Conservation (phyloP, 1,139 yeast species). For the Spathaspora sp. region DNA sequence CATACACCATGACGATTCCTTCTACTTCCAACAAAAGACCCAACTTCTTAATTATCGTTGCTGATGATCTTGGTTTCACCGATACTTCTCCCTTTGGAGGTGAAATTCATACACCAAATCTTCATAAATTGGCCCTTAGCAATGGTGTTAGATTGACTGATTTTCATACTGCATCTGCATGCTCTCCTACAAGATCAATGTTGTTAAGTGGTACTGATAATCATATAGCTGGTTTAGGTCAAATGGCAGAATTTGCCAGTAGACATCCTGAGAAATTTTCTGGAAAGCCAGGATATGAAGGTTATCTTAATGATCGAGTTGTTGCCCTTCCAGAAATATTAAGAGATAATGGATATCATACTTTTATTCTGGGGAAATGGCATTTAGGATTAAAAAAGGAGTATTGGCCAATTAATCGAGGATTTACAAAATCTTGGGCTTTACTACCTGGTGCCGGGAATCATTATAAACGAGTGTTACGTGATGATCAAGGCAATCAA, state of each 20-base stretch:
- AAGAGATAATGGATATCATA: slow-evolving; percentile 46
- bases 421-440: slow-evolving; percentile 51
- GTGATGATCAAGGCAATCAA: slow-evolving; percentile 23
- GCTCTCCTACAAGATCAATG: slow-evolving; percentile 67
- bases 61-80: slow-evolving; percentile 63
- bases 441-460: slow-evolving; percentile 60
- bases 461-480: slow-evolving; percentile 51
- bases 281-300: slow-evolving; percentile 59
- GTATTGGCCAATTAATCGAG: slow-evolving; percentile 51
- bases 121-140: slow-evolving; percentile 38
- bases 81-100: slow-evolving; percentile 59
- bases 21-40: slow-evolving; percentile 21
- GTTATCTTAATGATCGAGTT: slow-evolving; percentile 50
- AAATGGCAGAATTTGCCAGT: slow-evolving; percentile 52
- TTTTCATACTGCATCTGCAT: slow-evolving; percentile 64
- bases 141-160: slow-evolving; percentile 52
- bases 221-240: slow-evolving; percentile 62
- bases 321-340: slow-evolving; percentile 55
- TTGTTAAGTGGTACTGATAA: slow-evolving; percentile 60
- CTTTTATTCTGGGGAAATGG: slow-evolving; percentile 58
- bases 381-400: slow-evolving; percentile 52
- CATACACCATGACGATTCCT: slow-evolving; percentile 2
- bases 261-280: slow-evolving; percentile 35
- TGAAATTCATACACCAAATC: slow-evolving; percentile 57
- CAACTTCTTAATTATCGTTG: slow-evolving; percentile 56